A percentile compares a stretch with the other conserved stretches of the same genome.
Conservation (phyloP, 345 rosid genomes). For the Hypericum perforatum region DNA sequence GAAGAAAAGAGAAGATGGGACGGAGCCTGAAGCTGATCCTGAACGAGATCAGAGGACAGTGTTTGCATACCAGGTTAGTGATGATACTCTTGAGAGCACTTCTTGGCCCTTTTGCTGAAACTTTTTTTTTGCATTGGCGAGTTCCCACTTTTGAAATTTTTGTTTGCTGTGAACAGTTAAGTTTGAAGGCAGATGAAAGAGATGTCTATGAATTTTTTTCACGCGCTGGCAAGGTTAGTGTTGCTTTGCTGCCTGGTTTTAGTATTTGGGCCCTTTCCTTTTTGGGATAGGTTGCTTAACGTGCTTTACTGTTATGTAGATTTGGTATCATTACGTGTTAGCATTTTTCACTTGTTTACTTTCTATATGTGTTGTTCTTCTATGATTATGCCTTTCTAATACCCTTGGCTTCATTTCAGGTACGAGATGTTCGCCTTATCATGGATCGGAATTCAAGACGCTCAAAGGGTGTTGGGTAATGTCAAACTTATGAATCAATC, state of each 20-base stretch:
- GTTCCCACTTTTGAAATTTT: constrained; percentile 8
- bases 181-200: constrained; percentile 89
- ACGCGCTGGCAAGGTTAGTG: constrained; percentile 89
- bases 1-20: constrained; percentile 64
- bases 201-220: constrained; percentile 91
- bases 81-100: neutral
- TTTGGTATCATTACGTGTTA: too few species aligned
- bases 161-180: constrained; percentile 38
- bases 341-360: neutral
- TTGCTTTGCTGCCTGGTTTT: neutral
- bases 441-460: constrained; percentile 98
- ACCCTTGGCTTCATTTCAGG: constrained; percentile 38
- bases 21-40: constrained; percentile 92
- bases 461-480: constrained; percentile 93
- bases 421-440: constrained; percentile 91
- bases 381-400: constrained; percentile 1
- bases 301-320: too few species aligned
- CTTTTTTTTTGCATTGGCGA: constrained; percentile 1
- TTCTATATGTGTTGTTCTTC: neutral
- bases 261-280: neutral
- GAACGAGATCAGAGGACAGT: constrained; percentile 99
- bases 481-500: neutral
- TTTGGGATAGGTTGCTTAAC: neutral
- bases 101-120: constrained; percentile 1
- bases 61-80: constrained; percentile 84